phyloP scores from a whole-genome alignment of 2,329 filamentous ascomycete species.

The Pseudogymnoascus pannorum region DNA sequence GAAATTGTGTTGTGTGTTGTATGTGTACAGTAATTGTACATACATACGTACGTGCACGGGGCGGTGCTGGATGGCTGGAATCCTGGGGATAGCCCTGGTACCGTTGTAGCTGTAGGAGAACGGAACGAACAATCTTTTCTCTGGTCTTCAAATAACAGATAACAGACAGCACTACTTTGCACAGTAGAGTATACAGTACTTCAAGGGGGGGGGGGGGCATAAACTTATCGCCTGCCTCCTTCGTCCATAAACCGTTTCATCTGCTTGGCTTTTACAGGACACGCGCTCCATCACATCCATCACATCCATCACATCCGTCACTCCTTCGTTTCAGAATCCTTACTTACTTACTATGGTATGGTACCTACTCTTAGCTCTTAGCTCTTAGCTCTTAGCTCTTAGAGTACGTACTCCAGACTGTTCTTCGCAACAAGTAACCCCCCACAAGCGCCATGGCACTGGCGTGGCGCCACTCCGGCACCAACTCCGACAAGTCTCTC shows the following conservation, averaged over 20 bases:
- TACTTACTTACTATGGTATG: neutral
- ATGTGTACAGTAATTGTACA: too few relatives aligned
- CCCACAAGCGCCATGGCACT: neutral
- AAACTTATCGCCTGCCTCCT: neutral
- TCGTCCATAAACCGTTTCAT: neutral
- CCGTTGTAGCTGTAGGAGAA: too few relatives aligned
- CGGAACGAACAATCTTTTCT: too few relatives aligned
- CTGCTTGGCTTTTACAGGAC: neutral
- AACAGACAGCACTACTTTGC: too few relatives aligned
- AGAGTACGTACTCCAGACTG: neutral
- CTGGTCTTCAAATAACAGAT: too few relatives aligned
- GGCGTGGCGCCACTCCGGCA: neutral
- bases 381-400: too few relatives aligned
- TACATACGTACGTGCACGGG: too few relatives aligned
- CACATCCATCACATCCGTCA: neutral
- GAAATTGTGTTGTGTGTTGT: slow-evolving; percentile 1
- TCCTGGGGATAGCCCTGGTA: neutral
- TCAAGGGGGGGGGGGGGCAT: too few relatives aligned
- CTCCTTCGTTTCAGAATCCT: slow-evolving; percentile 2
- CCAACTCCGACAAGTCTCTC: too few relatives aligned
- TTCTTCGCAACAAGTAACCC: too few relatives aligned
- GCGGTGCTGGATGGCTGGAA: neutral
- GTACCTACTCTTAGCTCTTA: too few relatives aligned
- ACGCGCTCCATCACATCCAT: neutral
- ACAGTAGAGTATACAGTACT: too few relatives aligned